phyloP scores from a whole-genome alignment of 176 grass and related monocot species.

The Aegilops tauschii region DNA sequence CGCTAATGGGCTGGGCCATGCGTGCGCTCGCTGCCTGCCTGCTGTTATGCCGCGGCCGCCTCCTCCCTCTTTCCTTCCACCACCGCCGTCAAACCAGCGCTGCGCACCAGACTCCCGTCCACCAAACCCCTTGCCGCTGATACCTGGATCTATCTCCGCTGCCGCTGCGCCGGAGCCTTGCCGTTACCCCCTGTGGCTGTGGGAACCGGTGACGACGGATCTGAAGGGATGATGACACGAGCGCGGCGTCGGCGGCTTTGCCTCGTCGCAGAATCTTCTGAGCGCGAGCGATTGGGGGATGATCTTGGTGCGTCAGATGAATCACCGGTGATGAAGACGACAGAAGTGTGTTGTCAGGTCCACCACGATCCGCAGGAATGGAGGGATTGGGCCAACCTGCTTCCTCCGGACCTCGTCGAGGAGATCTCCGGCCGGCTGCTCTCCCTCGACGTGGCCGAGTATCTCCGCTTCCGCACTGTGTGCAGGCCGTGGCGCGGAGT shows the following conservation, averaged over 20 bases:
- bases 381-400: constrained; percentile 3
- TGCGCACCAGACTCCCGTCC: too few relatives aligned
- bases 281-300: background rate
- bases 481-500: too few relatives aligned
- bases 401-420: background rate
- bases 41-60: background rate
- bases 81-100: too few relatives aligned
- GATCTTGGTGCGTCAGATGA: background rate
- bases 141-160: background rate
- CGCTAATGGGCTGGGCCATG: too few relatives aligned
- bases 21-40: background rate
- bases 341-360: background rate
- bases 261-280: too few relatives aligned
- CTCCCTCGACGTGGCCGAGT: background rate
- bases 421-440: background rate
- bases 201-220: background rate
- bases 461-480: too few relatives aligned
- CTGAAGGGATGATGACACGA: background rate
- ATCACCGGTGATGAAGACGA: background rate
- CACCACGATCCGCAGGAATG: background rate
- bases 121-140: background rate
- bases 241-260: background rate
- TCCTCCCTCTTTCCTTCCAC: too few relatives aligned
- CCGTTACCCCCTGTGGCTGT: background rate
- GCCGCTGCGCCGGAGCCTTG: background rate